phyloP scores from a whole-genome alignment of 2,329 filamentous ascomycete genomes.

The Stachybotrys chlorohalonatus region DNA sequence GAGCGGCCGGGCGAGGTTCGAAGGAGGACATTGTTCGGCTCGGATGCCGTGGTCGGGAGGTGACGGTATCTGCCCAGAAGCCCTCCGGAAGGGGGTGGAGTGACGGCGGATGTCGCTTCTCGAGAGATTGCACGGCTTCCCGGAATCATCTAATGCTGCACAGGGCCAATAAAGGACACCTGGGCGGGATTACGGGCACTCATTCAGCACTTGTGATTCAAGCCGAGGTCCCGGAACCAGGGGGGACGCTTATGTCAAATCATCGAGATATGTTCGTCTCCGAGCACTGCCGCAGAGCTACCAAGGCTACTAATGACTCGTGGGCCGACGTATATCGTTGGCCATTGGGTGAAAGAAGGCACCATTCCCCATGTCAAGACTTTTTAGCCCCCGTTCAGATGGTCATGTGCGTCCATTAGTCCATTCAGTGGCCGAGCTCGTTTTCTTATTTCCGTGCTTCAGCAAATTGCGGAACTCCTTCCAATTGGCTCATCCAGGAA shows the following conservation, averaged over 20 bases:
- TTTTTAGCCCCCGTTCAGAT: background rate
- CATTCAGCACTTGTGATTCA: no score
- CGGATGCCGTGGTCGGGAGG: background rate
- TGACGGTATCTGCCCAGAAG: background rate
- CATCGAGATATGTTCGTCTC: no score
- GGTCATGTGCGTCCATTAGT: background rate
- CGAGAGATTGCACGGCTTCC: no score
- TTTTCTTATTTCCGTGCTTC: slow-evolving; percentile 13
- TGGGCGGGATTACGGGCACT: no score
- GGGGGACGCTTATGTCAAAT: no score
- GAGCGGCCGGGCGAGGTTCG: background rate
- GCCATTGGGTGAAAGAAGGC: background rate
- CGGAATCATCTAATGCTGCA: no score
- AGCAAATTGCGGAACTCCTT: slow-evolving; percentile 14
- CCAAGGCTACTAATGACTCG: background rate
- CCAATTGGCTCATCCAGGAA: slow-evolving; percentile 10
- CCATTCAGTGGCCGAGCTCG: background rate
- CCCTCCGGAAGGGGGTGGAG: background rate
- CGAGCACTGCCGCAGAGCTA: background rate
- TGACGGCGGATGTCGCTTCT: background rate
- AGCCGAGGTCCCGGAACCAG: no score
- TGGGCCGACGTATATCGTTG: background rate
- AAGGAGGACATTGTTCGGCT: background rate
- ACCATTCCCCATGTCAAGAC: background rate
- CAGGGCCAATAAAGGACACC: no score